Base-by-base conservation (phyloP, 1,284 basidiomycete species). In the Macrocybe sp. region DNA sequence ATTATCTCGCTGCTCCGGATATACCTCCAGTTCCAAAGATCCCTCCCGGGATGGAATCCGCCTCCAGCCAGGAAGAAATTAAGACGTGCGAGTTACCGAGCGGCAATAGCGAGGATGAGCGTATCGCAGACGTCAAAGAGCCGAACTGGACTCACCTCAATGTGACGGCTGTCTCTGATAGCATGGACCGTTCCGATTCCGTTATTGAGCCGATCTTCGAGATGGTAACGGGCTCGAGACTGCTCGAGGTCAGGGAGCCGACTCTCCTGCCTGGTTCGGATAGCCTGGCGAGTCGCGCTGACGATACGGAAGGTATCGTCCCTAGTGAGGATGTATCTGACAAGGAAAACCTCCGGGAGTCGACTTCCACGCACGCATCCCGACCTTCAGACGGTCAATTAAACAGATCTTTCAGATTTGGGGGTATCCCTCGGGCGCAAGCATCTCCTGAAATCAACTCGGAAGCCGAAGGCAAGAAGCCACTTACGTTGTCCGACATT, bases 321-420 rank as follows among this genome's bases (percentile, higher is more conserved):
- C 58, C 64, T 40, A 47, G 60, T 9, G 38, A 59, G 29, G 59
- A 64, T 43, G 52, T 50, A 4, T 55, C 61, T 16, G 48, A 50
- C 1, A 40, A 48, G n/a, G 48, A 43, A n/a, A 51, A 57, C 48
- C 29, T 64, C 53, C 58, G 59, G 50, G 49, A 64, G 50, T 39
- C 66, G 46, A 55, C 64, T 46, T 63, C 74, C 1, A 63, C 73
- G 22, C 22, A 22, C 39, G 60, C 64, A n/a, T 76, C 75, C 7
- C 73, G 66, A 35, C 71, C 74, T 2, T 83, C 82, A 0, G 70
- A 82, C 46, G 85, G 85, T 1, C 69, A 81, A 51, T 73, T 89
- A 38, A 81, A 88, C 55, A 73, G 66, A 9, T 72, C 79, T 34
- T 89, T 89, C 75, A 84, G 73, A 59, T 89, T 89, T 52, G 85